These are phyloP conservation scores for Parathielavia appendiculata DNA, from an alignment of 495 filamentous ascomycete genomes.

Conservation along the genomic window DNA sequence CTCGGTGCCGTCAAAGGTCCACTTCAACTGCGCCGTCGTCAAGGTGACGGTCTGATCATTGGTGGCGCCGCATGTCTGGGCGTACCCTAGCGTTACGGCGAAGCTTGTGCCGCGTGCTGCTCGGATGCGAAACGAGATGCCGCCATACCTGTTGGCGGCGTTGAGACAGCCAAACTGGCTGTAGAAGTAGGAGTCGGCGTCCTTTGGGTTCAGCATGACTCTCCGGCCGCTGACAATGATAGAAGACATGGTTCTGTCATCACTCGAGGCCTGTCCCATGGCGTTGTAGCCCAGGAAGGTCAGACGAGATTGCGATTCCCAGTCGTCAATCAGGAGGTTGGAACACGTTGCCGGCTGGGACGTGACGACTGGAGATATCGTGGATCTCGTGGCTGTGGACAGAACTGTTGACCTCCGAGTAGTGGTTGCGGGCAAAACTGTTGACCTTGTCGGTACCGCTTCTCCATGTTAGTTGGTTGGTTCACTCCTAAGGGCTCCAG, in stretches of 20 bases:
- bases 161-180: constrained; percentile 53
- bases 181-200: constrained; percentile 54
- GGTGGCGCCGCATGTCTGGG: constrained; percentile 41
- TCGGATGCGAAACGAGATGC: constrained; percentile 54
- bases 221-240: constrained; percentile 47
- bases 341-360: constrained; percentile 33
- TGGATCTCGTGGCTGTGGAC: constrained; percentile 8
- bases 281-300: constrained; percentile 63
- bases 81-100: constrained; percentile 45
- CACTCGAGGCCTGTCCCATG: constrained; percentile 51
- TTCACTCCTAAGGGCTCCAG: background rate
- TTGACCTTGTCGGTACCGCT: constrained; percentile 19
- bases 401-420: constrained; percentile 12
- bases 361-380: background rate
- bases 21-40: constrained; percentile 48
- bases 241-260: constrained; percentile 57
- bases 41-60: constrained; percentile 34
- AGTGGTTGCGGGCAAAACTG: constrained; percentile 12
- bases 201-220: constrained; percentile 49
- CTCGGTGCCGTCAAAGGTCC: constrained; percentile 58
- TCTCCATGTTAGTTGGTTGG: background rate
- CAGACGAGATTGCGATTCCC: constrained; percentile 57
- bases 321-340: constrained; percentile 56
- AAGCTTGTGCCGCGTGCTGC: constrained; percentile 53
- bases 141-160: constrained; percentile 48